Conservation (phyloP, 306 rosid species). For the Pachyrhizus erosus region DNA sequence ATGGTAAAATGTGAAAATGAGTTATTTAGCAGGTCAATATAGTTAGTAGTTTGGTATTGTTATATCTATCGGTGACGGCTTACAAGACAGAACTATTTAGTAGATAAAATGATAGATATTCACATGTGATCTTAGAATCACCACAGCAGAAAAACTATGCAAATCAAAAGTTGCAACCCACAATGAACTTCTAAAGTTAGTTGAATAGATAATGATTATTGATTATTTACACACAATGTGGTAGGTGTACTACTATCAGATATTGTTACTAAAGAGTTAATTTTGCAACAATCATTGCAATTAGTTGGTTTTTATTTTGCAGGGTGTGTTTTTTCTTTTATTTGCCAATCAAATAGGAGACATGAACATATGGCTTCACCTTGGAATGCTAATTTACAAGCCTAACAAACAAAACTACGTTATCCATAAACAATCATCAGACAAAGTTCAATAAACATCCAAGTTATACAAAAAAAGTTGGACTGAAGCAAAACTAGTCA, state of each 20-base stretch:
- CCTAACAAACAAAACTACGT: slow-evolving; percentile 14
- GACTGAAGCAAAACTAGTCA: slow-evolving; percentile 17
- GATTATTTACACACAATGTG: not conserved
- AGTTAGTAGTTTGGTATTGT: not conserved
- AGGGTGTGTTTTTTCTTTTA: not conserved
- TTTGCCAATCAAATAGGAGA: not conserved
- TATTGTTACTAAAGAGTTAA: not conserved
- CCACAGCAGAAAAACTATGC: slow-evolving; percentile 8
- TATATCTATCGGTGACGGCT: slow-evolving; percentile 19
- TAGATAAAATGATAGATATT: not conserved
- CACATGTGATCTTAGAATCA: slow-evolving; percentile 15
- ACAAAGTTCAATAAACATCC: slow-evolving; percentile 17
- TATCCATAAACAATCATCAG: slow-evolving; percentile 15
- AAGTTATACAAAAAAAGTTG: not conserved
- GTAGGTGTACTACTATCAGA: not conserved
- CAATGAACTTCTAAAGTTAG: not conserved
- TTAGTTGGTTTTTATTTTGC: not conserved
- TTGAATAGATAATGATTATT: not conserved
- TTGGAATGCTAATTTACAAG: slow-evolving; percentile 18
- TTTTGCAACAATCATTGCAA: not conserved
- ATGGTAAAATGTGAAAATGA: not conserved
- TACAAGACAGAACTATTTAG: not conserved
- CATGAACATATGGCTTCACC: not conserved
- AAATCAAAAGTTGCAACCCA: not conserved
- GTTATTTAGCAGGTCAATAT: not conserved